Conservation (phyloP, 1,139 yeast species). For the Yamadazyma spencermartinsiae region DNA sequence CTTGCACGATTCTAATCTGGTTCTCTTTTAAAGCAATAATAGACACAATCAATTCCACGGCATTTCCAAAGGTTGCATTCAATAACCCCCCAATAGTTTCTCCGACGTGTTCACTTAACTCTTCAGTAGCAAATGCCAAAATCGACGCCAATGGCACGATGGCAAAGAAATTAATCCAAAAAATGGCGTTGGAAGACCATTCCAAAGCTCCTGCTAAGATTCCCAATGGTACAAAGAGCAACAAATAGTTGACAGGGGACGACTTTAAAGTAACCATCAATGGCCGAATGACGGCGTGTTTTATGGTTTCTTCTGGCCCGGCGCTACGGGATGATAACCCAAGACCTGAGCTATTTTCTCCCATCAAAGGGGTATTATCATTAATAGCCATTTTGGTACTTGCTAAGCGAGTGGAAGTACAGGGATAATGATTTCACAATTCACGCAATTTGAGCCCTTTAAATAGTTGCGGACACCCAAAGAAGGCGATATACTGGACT, state of each 20-base stretch:
- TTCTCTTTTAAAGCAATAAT: slow-evolving; percentile 82
- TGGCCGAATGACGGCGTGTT: slow-evolving; percentile 12
- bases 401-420: too few relatives aligned
- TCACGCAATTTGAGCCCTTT: too few relatives aligned
- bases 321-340: neutral
- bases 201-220: slow-evolving; percentile 62
- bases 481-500: too few relatives aligned
- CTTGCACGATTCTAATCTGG: slow-evolving; percentile 92
- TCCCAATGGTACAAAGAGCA: slow-evolving; percentile 89
- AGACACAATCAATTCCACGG: slow-evolving; percentile 89
- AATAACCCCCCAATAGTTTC: slow-evolving; percentile 87
- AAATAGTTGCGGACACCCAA: too few relatives aligned
- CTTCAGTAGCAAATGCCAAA: slow-evolving; percentile 90
- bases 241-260: slow-evolving; percentile 74
- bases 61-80: slow-evolving; percentile 96
- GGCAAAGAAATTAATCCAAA: slow-evolving; percentile 80
- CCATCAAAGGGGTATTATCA: slow-evolving; percentile 3
- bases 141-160: slow-evolving; percentile 92
- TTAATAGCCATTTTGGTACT: neutral
- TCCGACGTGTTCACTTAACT: slow-evolving; percentile 82
- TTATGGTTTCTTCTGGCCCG: neutral
- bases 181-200: slow-evolving; percentile 61
- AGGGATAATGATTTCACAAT: too few relatives aligned
- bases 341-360: slow-evolving; percentile 1
- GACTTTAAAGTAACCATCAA: slow-evolving; percentile 45